Evolutionary conservation across 2,329 filamentous ascomycete species (phyloP), one percentile per base, ranked within the genome.

Genomic region (Xylariaceae sp.): DNA sequence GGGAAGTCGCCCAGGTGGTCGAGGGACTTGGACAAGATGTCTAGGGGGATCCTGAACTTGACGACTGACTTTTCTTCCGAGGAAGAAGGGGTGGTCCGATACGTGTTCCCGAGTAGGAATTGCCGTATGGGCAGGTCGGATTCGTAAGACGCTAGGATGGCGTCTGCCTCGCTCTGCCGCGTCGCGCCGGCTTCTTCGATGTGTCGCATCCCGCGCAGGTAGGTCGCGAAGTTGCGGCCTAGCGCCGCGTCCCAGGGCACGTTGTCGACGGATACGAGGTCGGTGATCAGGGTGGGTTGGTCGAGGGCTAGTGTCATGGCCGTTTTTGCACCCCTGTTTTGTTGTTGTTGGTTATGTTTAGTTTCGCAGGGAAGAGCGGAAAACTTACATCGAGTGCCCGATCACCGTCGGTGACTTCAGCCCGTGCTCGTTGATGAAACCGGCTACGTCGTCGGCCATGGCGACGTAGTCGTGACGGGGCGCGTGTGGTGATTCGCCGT

Each of bases 251-350:
- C 92, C 7, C 96, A 82, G 2, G 94, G 94, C 3, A 93, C 92
- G 71, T 98, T 98, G 77, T 98, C 94, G 11, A 98, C 92, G 1
- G 92, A 83, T 24, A 97, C 83, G 48, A 98, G 78, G 66, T 88
- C 85, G 14, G 82, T 79, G 56, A 96, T 82, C 2, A 87, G 76
- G 5, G 84, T 78, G 0, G 91, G 91, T 1, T 85, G 82, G 39
- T 83, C 79, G 31, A 98, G 83, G 3, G 92, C 92, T 56, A 97
- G 79, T 0, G 89, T 81, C 94, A 98, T 97, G 66, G 91, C 92
- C 2, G 89, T 87, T 79, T 98, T 98, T 43, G 94, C 94, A 62
- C 95, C 94, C 60, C 60, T 62, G n/a, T 36, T 44, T 36, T 24
- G n/a, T 17, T 11, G n/a, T 19, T 19, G 29, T 31, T 17, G 23